phyloP scores from a whole-genome alignment of 352 stramenopile genomes.

The Pythium phragmiticola region DNA sequence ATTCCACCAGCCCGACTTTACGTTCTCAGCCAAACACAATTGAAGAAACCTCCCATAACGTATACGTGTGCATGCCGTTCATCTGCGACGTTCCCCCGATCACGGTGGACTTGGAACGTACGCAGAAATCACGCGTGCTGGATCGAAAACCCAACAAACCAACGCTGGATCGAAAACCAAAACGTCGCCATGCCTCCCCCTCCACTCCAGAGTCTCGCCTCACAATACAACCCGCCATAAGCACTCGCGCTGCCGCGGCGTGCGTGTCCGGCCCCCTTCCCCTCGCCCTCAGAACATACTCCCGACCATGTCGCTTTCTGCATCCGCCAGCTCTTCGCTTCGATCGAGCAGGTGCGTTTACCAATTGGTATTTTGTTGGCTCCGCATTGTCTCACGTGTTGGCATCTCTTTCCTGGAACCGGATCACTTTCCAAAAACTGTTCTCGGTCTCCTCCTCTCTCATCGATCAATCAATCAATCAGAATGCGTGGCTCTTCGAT shows the following conservation, averaged over 20 bases:
- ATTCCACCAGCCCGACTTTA: background rate
- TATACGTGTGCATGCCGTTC: background rate
- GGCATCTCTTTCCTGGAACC: background rate
- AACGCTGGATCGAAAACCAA: background rate
- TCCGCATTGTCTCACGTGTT: no score
- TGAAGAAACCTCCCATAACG: background rate
- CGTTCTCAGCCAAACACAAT: no score
- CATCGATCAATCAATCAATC: background rate
- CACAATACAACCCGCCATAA: background rate
- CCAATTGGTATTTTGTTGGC: background rate
- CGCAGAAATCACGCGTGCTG: background rate
- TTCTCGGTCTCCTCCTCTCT: background rate
- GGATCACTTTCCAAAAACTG: background rate
- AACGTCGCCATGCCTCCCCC: background rate
- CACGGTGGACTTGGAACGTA: background rate
- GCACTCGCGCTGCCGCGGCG: background rate
- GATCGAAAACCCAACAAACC: background rate
- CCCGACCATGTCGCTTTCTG: background rate
- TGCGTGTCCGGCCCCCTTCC: background rate
- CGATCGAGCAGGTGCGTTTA: background rate
- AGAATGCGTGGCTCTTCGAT: constrained; percentile 14
- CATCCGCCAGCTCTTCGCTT: background rate
- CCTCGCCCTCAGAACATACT: background rate
- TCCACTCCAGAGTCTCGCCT: background rate
- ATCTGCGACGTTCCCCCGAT: background rate